phyloP scores from a whole-genome alignment of 192 early-diverging fungal genomes.

The Coemansia sp. region DNA sequence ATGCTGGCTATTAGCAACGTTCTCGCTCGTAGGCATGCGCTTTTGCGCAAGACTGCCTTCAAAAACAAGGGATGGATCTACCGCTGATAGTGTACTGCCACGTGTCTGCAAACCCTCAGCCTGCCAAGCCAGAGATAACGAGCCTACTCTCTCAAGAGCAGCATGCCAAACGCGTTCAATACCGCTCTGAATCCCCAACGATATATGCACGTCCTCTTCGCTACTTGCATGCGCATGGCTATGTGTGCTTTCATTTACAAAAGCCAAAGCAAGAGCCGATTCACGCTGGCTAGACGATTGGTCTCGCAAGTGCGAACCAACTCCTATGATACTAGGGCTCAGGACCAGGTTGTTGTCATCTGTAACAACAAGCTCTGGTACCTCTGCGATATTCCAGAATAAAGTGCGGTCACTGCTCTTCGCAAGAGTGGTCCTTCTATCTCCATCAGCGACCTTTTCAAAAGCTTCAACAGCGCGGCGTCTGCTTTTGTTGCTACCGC shows the following conservation, averaged over 20 bases:
- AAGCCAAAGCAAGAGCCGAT: neutral
- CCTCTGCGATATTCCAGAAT: too few relatives aligned
- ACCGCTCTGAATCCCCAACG: conserved; percentile 28
- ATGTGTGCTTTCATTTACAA: neutral
- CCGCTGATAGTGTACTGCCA: neutral
- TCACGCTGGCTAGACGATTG: too few relatives aligned
- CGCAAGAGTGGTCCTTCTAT: too few relatives aligned
- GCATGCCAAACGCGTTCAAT: conserved; percentile 30
- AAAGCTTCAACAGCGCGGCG: too few relatives aligned
- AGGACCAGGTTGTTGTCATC: too few relatives aligned
- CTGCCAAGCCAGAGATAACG: conserved; percentile 44
- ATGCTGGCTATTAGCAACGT: neutral
- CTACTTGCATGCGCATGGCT: conserved; percentile 8
- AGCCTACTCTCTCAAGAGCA: conserved; percentile 33
- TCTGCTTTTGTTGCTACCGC: too few relatives aligned
- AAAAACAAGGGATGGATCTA: conserved; percentile 29
- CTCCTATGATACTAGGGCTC: too few relatives aligned
- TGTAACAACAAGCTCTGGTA: too few relatives aligned
- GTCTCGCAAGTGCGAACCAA: too few relatives aligned
- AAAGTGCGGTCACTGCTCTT: too few relatives aligned
- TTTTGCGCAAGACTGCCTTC: conserved; percentile 8
- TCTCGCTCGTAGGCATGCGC: neutral
- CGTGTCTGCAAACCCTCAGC: conserved; percentile 8
- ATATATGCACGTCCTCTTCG: conserved; percentile 41
- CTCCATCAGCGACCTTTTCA: too few relatives aligned